Base-by-base conservation (phyloP, 306 rosid genomes). In the Macrotyloma uniflorum region DNA sequence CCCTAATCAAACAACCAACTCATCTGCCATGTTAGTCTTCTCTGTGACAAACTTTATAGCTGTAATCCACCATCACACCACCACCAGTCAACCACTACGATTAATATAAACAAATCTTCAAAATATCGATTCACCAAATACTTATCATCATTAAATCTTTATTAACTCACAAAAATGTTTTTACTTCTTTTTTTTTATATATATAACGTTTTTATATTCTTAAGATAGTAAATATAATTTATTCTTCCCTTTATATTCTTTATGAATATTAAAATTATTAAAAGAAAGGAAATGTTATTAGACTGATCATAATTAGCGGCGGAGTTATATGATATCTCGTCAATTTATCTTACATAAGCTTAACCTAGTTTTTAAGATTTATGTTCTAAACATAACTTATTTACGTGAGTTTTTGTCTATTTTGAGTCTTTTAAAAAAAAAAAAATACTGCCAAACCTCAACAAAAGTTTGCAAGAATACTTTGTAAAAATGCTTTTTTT, bases 31-130 rank as follows among this genome's bases (percentile, higher is more conserved):
- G 43, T 20, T 63, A 28, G 26, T 46, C 36, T 23, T 80, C 54
- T 36, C 73, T 58, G 53, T 47, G 3, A 42, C 78, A 13, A 70
- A 67, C 70, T 80, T 76, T 76, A 57, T 71, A 84, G 87, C 87
- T 84, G 87, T 72, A 49, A 12, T 72, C 80, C 87, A 84, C 84
- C 13, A 62, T 36, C 8, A 0, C 42, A 57, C 35, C 79, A 57
- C 35, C 79, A 53, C 74, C 49, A 8, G 22, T 62, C 78, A 61
- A 54, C 76, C 35, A 30, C 57, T 46, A 5, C 49, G 65, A 36
- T 51, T 43, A 43, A 42, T 67, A 43, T 67, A 67, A 67, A 15
- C 12, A 43, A 19, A 66, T 32, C 1, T 26, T 2, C 28, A 26
- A 26, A 26, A 26, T 1, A 26, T 26, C n/a, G n/a, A 26, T 26